These are phyloP conservation scores for Brassica juncea DNA, from an alignment of 345 rosid genomes.

Conservation along the genomic window DNA sequence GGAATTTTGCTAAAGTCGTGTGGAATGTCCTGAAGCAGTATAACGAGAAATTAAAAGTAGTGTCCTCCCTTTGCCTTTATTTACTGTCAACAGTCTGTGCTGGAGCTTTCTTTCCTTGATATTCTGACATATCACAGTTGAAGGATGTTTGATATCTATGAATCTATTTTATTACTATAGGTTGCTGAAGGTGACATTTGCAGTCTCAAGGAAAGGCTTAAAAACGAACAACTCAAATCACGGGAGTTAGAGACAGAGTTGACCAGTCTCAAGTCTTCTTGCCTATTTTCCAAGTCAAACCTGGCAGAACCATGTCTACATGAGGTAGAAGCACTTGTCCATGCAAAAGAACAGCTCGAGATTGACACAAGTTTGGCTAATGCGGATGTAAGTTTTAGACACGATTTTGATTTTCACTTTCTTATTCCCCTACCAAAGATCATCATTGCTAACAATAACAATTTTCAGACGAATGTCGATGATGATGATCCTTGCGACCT, in stretches of 20 bases:
- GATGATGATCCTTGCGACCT: slow-evolving; percentile 26
- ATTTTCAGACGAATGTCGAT: slow-evolving; percentile 20
- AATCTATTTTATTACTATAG: slow-evolving; percentile 38
- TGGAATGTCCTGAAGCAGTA: slow-evolving; percentile 82
- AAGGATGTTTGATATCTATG: not conserved
- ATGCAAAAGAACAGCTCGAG: slow-evolving; percentile 29
- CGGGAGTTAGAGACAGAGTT: slow-evolving; percentile 58
- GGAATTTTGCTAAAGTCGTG: slow-evolving; percentile 68
- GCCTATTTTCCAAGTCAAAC: slow-evolving; percentile 29
- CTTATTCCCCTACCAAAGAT: not conserved
- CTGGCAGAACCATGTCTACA: slow-evolving; percentile 28
- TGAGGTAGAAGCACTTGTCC: slow-evolving; percentile 34
- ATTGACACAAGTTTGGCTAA: slow-evolving; percentile 25
- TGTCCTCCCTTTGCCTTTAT: not conserved
- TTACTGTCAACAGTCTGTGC: slow-evolving; percentile 16
- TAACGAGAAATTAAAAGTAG: slow-evolving; percentile 71
- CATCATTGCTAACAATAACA: not conserved
- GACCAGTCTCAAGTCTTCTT: slow-evolving; percentile 50
- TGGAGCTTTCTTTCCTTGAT: not conserved
- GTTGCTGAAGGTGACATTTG: slow-evolving; percentile 62
- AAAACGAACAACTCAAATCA: slow-evolving; percentile 52
- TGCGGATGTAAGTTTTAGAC: slow-evolving; percentile 41
- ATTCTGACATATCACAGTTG: not conserved
- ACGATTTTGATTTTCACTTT: slow-evolving; percentile 2
- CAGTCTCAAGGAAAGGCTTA: slow-evolving; percentile 53